A percentile compares a stretch with the other conserved stretches of the same genome.
Conservation (phyloP, 2,329 filamentous ascomycete species). For the Cytospora paraplurivora region DNA sequence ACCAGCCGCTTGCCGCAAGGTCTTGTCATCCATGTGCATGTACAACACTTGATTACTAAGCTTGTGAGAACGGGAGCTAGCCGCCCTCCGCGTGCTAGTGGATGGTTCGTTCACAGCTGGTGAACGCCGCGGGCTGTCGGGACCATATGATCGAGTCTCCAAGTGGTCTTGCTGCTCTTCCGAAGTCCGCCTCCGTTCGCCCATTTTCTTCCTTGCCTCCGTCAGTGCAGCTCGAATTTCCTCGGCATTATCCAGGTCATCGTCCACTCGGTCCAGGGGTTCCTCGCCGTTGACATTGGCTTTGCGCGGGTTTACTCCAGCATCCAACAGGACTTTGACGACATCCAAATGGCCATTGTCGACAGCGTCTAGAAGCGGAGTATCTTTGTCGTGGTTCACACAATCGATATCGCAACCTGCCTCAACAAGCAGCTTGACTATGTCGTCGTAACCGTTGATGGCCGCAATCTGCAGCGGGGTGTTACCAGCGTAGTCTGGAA, state of each 20-base stretch:
- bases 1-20: conserved; percentile 60
- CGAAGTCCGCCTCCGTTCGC: conserved; percentile 56
- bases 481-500: conserved; percentile 93
- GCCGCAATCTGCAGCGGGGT: conserved; percentile 92
- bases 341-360: conserved; percentile 93
- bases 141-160: conserved; percentile 54
- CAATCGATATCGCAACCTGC: conserved; percentile 84
- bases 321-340: conserved; percentile 78
- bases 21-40: conserved; percentile 64
- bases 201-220: conserved; percentile 58
- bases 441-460: conserved; percentile 80
- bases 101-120: conserved; percentile 43
- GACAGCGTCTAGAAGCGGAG: conserved; percentile 91
- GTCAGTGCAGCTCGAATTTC: conserved; percentile 73
- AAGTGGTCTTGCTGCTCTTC: conserved; percentile 54
- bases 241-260: conserved; percentile 74
- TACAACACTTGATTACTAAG: conserved; percentile 66
- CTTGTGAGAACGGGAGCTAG: conserved; percentile 62
- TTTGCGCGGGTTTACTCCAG: conserved; percentile 88
- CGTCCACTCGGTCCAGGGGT: conserved; percentile 79
- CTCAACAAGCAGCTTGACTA: conserved; percentile 83
- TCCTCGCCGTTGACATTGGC: conserved; percentile 92
- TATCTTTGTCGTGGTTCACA: conserved; percentile 81
- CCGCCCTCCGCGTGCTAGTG: conserved; percentile 50
- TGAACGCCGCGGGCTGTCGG: conserved; percentile 61